phyloP scores from a whole-genome alignment of 306 rosid species.

The Bauhinia variegata region DNA sequence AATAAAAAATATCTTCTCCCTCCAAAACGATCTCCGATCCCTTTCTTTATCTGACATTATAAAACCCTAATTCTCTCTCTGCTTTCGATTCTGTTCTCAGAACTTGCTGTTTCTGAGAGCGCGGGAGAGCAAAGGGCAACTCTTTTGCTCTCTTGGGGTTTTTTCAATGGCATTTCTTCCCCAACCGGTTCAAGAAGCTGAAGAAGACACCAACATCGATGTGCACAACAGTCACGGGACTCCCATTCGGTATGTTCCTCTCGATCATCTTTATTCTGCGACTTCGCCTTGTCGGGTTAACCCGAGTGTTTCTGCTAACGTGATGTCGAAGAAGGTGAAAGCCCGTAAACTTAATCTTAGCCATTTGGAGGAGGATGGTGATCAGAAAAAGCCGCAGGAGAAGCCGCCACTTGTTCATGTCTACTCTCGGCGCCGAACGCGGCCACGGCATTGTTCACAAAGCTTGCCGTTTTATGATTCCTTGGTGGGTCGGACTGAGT shows the following conservation, averaged over 20 bases:
- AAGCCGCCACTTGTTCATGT: slow-evolving; percentile 62
- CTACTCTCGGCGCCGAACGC: slow-evolving; percentile 75
- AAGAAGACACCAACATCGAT: slow-evolving; percentile 67
- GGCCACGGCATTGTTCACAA: slow-evolving; percentile 31
- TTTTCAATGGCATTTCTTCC: slow-evolving; percentile 56
- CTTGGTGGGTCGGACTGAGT: slow-evolving; percentile 31
- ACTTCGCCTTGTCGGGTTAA: slow-evolving; percentile 77
- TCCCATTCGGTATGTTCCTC: slow-evolving; percentile 78
- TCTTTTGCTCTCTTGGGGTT: slow-evolving; percentile 28
- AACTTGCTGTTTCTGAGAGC: slow-evolving; percentile 23
- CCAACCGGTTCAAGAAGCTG: slow-evolving; percentile 38
- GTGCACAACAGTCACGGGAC: slow-evolving; percentile 56
- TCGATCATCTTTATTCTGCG: slow-evolving; percentile 90
- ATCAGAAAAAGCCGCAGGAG: slow-evolving; percentile 17
- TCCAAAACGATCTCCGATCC: slow-evolving; percentile 15
- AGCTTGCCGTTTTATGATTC: slow-evolving; percentile 40
- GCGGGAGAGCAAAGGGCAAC: slow-evolving; percentile 42
- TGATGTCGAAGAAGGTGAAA: slow-evolving; percentile 93
- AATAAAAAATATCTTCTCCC: slow-evolving; percentile 2
- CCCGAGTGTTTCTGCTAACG: slow-evolving; percentile 82
- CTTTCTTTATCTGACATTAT: neutral
- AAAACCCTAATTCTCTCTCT: slow-evolving; percentile 26
- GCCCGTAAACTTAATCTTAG: slow-evolving; percentile 63
- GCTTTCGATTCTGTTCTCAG: neutral
- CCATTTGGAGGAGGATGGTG: slow-evolving; percentile 36